These are phyloP conservation scores for Globisporangium radiosum DNA, from an alignment of 352 stramenopile species.

Conservation along the genomic window DNA sequence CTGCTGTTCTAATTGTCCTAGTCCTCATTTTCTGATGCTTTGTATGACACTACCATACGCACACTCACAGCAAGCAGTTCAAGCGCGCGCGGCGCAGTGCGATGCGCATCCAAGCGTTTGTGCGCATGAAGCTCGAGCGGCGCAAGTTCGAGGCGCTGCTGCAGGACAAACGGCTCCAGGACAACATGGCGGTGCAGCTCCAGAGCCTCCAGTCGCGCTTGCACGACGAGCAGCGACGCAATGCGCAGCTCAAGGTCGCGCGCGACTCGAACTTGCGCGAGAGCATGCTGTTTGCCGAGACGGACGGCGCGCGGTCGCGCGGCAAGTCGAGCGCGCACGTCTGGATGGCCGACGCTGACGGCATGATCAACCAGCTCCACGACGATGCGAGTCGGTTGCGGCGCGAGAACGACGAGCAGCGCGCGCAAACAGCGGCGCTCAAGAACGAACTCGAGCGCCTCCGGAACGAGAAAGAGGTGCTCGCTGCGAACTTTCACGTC, in stretches of 20 bases:
- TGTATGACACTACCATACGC: not conserved
- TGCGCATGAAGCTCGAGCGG: constrained; percentile 55
- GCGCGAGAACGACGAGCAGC: constrained; percentile 73
- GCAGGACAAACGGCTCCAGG: constrained; percentile 47
- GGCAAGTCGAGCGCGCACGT: constrained; percentile 61
- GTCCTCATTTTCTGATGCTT: too few species aligned
- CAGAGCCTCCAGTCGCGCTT: constrained; percentile 51
- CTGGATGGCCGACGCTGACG: constrained; percentile 83
- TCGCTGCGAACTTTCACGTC: constrained; percentile 71
- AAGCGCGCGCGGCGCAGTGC: constrained; percentile 39
- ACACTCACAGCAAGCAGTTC: constrained; percentile 35
- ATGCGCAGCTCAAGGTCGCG: constrained; percentile 48
- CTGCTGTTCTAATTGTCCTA: not conserved
- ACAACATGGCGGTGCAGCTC: constrained; percentile 51
- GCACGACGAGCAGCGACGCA: constrained; percentile 54
- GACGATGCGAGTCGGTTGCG: constrained; percentile 63
- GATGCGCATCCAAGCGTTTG: constrained; percentile 53
- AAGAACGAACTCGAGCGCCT: constrained; percentile 54
- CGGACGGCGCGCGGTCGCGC: constrained; percentile 31
- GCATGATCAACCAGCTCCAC: constrained; percentile 75
- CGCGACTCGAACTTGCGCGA: constrained; percentile 33
- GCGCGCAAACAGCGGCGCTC: constrained; percentile 28
- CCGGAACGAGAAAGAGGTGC: constrained; percentile 73
- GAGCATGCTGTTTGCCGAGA: constrained; percentile 35
- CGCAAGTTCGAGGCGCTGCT: constrained; percentile 50